These are phyloP conservation scores for Fonsecaea nubica DNA, from an alignment of 2,329 filamentous ascomycete genomes.

Conservation along the genomic window DNA sequence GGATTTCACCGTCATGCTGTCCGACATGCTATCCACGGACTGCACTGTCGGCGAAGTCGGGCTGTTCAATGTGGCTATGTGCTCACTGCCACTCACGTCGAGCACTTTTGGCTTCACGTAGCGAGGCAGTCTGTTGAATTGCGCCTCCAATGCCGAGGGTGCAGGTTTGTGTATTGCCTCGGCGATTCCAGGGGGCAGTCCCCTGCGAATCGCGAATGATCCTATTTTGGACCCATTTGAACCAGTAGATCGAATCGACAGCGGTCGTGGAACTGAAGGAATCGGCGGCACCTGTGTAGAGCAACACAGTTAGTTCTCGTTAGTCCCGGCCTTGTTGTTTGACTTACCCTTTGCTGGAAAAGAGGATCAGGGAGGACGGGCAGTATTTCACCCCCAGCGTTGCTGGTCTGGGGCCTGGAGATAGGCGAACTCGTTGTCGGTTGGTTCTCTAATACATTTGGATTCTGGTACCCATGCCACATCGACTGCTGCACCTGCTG, in stretches of 20 bases:
- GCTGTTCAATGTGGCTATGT: not conserved
- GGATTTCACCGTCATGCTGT: conserved; percentile 11
- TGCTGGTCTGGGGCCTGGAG: conserved; percentile 14
- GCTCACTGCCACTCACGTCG: conserved; percentile 8
- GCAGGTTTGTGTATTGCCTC: conserved; percentile 30
- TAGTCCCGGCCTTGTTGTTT: not conserved
- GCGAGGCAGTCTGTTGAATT: conserved; percentile 26
- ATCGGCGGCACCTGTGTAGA: conserved; percentile 17
- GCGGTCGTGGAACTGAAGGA: conserved; percentile 22
- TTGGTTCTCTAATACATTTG: conserved; percentile 2
- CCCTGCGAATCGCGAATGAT: conserved; percentile 28
- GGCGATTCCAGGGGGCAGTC: conserved; percentile 30
- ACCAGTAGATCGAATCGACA: conserved; percentile 32
- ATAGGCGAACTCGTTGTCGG: not conserved
- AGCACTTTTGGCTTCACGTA: conserved; percentile 27
- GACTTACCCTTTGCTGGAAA: conserved; percentile 18
- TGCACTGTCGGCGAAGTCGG: conserved; percentile 20
- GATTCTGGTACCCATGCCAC: conserved; percentile 15
- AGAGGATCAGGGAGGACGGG: not conserved
- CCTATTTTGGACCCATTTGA: conserved; percentile 28
- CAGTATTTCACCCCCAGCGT: not conserved
- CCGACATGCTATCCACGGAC: conserved; percentile 13
- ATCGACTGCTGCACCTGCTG: conserved; percentile 17
- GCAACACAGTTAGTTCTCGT: not conserved
- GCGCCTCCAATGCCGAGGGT: conserved; percentile 15